phyloP scores from a whole-genome alignment of 768 basidiomycete genomes.

The Neoboletus magnificus region DNA sequence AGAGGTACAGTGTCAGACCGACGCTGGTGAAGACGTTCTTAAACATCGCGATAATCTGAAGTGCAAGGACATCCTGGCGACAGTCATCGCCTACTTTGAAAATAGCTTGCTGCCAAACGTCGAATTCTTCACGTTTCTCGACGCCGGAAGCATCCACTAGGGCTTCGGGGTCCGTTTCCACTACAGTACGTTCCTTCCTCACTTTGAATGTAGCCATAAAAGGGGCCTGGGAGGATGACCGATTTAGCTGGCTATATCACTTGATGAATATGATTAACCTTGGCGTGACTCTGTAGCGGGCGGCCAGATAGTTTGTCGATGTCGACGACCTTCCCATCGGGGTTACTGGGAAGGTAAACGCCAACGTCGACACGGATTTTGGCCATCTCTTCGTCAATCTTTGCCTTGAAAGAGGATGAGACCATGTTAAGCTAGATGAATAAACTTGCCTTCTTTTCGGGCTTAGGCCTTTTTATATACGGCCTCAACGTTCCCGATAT shows the following conservation, averaged over 20 bases:
- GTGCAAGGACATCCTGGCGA: constrained; percentile 94
- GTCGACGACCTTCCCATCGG: constrained; percentile 95
- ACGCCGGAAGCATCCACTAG: constrained; percentile 60
- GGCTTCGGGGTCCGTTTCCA: constrained; percentile 70
- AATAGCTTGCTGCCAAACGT: constrained; percentile 96
- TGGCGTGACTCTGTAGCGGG: constrained; percentile 95
- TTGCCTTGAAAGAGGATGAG: constrained; percentile 54
- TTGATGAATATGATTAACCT: constrained; percentile 46
- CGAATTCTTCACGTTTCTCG: constrained; percentile 63
- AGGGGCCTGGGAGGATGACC: constrained; percentile 67
- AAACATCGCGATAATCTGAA: constrained; percentile 99
- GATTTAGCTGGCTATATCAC: neutral
- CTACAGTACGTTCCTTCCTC: constrained; percentile 71
- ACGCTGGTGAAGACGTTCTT: constrained; percentile 93
- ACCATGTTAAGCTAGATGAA: neutral
- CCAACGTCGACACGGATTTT: constrained; percentile 92
- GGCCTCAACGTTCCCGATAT: constrained; percentile 98
- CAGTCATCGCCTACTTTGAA: constrained; percentile 99
- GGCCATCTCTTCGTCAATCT: constrained; percentile 99
- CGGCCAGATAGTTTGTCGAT: constrained; percentile 96
- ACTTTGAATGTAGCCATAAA: constrained; percentile 99
- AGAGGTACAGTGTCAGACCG: constrained; percentile 88
- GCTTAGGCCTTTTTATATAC: constrained; percentile 90
- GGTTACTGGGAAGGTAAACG: constrained; percentile 96
- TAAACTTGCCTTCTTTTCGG: constrained; percentile 83